Conservation (phyloP, 768 basidiomycete genomes). For the Erythrobasidium yunnanense region DNA sequence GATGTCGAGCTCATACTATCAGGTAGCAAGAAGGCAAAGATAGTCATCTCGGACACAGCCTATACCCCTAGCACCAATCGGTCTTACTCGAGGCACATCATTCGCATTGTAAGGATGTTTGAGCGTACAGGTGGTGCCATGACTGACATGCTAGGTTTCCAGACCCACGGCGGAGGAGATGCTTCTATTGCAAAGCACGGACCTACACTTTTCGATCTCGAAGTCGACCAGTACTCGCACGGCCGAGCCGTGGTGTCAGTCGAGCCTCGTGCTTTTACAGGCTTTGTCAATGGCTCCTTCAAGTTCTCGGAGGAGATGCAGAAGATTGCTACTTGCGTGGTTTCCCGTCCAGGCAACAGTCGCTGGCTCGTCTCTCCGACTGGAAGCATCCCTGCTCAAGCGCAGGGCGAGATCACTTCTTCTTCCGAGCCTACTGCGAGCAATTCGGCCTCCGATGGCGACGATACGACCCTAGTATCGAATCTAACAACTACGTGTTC, state of each 20-base stretch:
- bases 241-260: neutral
- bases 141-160: neutral
- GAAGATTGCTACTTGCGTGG: no score
- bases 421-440: no score
- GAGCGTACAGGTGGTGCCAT: neutral
- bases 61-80: neutral
- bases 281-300: neutral
- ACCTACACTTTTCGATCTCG: neutral
- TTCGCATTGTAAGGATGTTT: neutral
- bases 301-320: no score
- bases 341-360: no score
- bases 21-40: neutral
- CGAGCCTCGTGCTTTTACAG: neutral
- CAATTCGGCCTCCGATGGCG: no score
- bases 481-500: no score
- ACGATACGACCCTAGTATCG: no score
- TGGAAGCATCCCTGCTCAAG: no score
- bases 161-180: neutral
- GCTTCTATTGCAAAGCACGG: neutral
- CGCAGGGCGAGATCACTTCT: no score
- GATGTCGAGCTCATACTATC: neutral
- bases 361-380: no score
- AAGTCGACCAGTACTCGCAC: neutral
- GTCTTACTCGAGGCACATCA: neutral
- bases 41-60: neutral